A percentile compares a stretch with the other conserved stretches of the same genome.
Conservation (phyloP, 495 filamentous ascomycete species). For the Talaromyces adpressus region DNA sequence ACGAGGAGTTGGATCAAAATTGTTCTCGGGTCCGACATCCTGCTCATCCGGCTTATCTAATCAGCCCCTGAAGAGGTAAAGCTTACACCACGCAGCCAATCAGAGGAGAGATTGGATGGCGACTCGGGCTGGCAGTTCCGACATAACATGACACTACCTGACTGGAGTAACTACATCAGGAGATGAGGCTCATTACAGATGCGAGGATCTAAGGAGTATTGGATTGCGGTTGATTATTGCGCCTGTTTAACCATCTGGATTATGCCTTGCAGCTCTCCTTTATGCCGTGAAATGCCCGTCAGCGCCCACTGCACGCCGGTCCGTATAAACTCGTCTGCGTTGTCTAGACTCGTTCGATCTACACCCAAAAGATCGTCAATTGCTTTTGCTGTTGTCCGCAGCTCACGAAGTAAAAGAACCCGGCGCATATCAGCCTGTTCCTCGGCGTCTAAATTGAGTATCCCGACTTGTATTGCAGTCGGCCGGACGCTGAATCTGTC, state of each 20-base stretch:
- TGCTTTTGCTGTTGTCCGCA: not conserved
- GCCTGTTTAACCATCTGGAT: not conserved
- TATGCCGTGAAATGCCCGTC: not conserved
- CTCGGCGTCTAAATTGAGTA: not conserved
- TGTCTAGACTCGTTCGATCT: not conserved
- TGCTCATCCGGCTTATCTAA: slow-evolving; percentile 1
- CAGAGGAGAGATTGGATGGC: not conserved
- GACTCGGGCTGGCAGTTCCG: not conserved
- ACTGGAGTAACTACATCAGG: too few relatives aligned
- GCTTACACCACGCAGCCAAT: not conserved
- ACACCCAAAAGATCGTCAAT: not conserved
- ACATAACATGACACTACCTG: too few relatives aligned
- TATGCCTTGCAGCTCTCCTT: not conserved
- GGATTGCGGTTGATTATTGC: not conserved
- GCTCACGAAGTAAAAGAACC: slow-evolving; percentile 2
- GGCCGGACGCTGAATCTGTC: not conserved
- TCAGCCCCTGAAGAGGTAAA: not conserved
- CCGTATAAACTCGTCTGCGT: not conserved
- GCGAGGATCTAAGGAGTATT: too few relatives aligned
- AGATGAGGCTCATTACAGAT: not conserved
- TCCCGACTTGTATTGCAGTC: slow-evolving; percentile 1
- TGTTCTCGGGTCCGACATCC: not conserved
- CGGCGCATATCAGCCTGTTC: slow-evolving; percentile 2
- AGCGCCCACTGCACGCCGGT: not conserved
- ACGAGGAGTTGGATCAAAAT: not conserved